Evolutionary conservation across 176 grass and related monocot genomes (phyloP), one percentile per base, ranked within the genome.

Genomic region (Oryza brachyantha): DNA sequence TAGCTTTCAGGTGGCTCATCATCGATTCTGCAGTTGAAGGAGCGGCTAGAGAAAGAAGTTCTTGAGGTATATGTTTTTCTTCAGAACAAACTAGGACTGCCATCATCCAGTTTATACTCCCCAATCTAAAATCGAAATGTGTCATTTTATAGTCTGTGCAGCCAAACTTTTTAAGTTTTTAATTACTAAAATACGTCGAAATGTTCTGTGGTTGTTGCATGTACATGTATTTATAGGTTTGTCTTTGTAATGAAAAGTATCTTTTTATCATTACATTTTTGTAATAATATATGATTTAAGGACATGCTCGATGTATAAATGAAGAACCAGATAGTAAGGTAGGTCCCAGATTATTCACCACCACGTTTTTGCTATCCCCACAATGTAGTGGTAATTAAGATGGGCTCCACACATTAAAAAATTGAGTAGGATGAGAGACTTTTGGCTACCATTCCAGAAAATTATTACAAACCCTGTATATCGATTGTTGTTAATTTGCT

Each of bases 21-120:
- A 86, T 99, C 96, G 76, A 84, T 99, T 78, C 90, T 91, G 71
- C 96, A 99, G 84, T 84, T 99, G 54, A 98, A 98, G 68, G 96
- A 99, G 85, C 88, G 92, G 25, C 92, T 99, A 76, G 96, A 99
- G 67, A 99, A 99, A 76, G 96, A 99, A 85, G 90, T 96, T 68
- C 85, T 96, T 66, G 96, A 99, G 96, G 96, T 99, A 77, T 26
- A 25, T 19, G 21, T 10, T 64, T 73, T 59, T 79, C 29, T 26
- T 65, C 31, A 5, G 12, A 81, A 27, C 8, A 84, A 84, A 66
- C 40, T 76, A 68, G 36, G 62, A 66, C 29, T 9, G 21, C 32
- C 22, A 40, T 45, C 28, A 25, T 66, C 29, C 6, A 59, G 5
- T 61, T 68, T 68, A 9, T 28, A 64, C 34, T 37, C 9, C 34